Evolutionary conservation across 768 basidiomycete genomes (phyloP).

Genomic region (Termitomyces eurrhizus): DNA sequence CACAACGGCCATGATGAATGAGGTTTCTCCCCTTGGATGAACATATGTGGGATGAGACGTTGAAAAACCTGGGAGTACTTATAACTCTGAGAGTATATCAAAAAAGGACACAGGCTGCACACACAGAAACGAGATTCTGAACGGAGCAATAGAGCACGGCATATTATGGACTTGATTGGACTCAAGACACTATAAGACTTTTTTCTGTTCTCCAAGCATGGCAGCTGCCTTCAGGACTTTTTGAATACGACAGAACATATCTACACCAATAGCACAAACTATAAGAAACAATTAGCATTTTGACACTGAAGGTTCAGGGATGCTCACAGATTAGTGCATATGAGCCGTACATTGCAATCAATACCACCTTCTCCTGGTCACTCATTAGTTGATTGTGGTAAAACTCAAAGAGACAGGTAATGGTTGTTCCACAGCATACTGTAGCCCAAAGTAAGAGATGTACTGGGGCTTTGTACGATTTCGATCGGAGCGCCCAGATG

Average conservation of each 20-base stretch:
- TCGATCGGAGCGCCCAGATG: constrained; percentile 17
- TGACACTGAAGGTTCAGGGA: not conserved
- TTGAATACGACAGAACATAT: constrained; percentile 20
- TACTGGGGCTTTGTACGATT: constrained; percentile 17
- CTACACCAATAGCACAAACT: constrained; percentile 18
- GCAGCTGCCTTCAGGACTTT: constrained; percentile 11
- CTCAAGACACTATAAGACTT: not conserved
- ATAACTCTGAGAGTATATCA: not conserved
- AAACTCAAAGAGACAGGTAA: constrained; percentile 20
- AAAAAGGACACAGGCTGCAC: not conserved
- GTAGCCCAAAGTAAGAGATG: constrained; percentile 19
- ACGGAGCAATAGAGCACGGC: not conserved
- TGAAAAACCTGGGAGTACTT: not conserved
- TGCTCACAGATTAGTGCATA: constrained; percentile 18
- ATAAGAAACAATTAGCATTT: not conserved
- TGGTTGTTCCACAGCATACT: constrained; percentile 16
- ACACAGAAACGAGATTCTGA: not conserved
- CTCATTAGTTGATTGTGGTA: constrained; percentile 20
- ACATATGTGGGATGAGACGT: not conserved
- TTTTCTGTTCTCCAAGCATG: constrained; percentile 2
- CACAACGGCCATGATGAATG: not conserved
- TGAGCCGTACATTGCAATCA: constrained; percentile 17
- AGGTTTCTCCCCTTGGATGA: too few relatives aligned
- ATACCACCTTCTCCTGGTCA: constrained; percentile 13
- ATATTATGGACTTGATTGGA: not conserved